Base-by-base conservation (phyloP, 768 basidiomycete species). In the Pilatotrama ljubarskyi region DNA sequence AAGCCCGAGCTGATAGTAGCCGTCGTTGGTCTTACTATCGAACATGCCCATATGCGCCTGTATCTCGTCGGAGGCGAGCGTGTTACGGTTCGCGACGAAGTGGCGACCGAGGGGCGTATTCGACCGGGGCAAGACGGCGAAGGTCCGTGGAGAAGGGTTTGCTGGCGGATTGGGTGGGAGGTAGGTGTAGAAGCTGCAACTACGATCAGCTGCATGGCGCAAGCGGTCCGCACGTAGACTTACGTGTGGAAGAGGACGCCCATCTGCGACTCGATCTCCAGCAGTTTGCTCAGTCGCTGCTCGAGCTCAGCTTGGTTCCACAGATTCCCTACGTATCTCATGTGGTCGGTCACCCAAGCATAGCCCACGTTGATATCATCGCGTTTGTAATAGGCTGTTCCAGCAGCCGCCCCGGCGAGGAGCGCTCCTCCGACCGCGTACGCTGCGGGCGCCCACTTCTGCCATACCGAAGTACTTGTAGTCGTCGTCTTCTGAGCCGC, bases 11-110 rank as follows among this genome's bases (percentile, higher is more conserved):
- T 86, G 85, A 68, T 95, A 95, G 73, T 93, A 97, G 18, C 93
- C 93, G 65, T 95, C 93, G 67, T 97, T 96, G 22, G 84, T 85
- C 63, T 78, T 81, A 5, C 84, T 81, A 58, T 82, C 80, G 74
- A 97, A 98, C 90, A 98, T 96, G 35, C 87, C 87, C 36, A 84
- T 91, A 69, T 98, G 95, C 6, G 92, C 94, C 59, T 87, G 79
- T 9, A 95, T 74, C 72, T 96, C 94, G 68, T 94, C 89, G 22
- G 78, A 60, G 0, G 87, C 89, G 24, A 87, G 70, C 3, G 76
- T 80, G 65, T 96, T 97, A 29, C 76, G 77, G 2, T 85, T 82
- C 17, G 87, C 81, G 13, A 81, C 61, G 69, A 92, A 96, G 68
- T 83, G 78, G 5, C 78, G 62, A 53, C 76, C 77, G 46, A 79